Percentiles rank a stretch among this genome's conserved stretches.
Evolutionary conservation across 1,284 basidiomycete genomes (phyloP).

Genomic region (Hymenochaete sp.): DNA sequence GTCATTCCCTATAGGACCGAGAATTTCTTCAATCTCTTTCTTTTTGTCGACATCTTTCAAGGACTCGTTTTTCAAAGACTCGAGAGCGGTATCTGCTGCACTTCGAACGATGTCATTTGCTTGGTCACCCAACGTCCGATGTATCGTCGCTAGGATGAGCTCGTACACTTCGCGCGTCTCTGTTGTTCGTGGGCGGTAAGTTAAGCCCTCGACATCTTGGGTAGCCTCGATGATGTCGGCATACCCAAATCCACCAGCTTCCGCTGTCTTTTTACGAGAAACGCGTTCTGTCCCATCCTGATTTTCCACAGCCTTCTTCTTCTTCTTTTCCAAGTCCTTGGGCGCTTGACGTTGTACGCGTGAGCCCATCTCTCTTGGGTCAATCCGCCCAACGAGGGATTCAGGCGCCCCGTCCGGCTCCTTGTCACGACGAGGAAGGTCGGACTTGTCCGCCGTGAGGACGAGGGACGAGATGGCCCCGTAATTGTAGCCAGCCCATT

Average conservation of each 20-base stretch:
- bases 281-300: conserved; percentile 51
- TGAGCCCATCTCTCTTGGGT: conserved; percentile 90
- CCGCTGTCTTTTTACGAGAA: conserved; percentile 45
- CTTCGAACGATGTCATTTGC: conserved; percentile 93
- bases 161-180: conserved; percentile 96
- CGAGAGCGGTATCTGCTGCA: conserved; percentile 87
- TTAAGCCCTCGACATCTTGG: conserved; percentile 85
- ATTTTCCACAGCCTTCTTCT: conserved; percentile 64
- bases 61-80: conserved; percentile 83
- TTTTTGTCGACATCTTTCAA: conserved; percentile 98
- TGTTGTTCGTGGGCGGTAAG: conserved; percentile 86
- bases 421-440: conserved; percentile 72
- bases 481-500: conserved; percentile 85
- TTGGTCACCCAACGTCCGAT: conserved; percentile 84
- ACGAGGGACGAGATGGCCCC: conserved; percentile 83
- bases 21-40: conserved; percentile 81
- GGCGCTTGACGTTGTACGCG: conserved; percentile 77
- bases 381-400: conserved; percentile 85
- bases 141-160: conserved; percentile 80
- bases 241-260: conserved; percentile 61
- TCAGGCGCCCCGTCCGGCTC: conserved; percentile 97
- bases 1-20: conserved; percentile 67
- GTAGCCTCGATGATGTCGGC: conserved; percentile 90
- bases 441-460: conserved; percentile 72
- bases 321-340: conserved; percentile 94